A percentile compares a stretch with the other conserved stretches of the same genome.
Evolutionary conservation across 305 asterid species (phyloP).

Genomic region (Rubia tinctorum): DNA sequence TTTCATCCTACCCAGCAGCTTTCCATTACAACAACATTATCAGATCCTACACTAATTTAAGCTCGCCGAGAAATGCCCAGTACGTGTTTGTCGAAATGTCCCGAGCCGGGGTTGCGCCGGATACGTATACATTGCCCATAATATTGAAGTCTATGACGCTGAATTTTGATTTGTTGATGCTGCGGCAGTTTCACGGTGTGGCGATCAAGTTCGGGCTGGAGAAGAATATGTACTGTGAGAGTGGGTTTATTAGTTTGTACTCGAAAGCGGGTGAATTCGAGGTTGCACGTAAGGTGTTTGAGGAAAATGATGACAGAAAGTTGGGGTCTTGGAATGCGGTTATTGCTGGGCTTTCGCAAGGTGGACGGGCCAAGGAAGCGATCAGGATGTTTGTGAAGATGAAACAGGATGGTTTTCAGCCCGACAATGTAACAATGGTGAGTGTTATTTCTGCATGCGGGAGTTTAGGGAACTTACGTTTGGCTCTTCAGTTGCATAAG

Average conservation of each 20-base stretch:
- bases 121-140: conserved; percentile 65
- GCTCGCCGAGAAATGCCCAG: conserved; percentile 54
- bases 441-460: conserved; percentile 83
- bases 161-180: conserved; percentile 27
- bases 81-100: conserved; percentile 51
- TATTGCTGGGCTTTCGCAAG: conserved; percentile 73
- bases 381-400: conserved; percentile 48
- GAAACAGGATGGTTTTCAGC: conserved; percentile 51
- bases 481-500: conserved; percentile 76
- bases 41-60: conserved; percentile 52
- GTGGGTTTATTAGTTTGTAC: conserved; percentile 64
- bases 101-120: conserved; percentile 50
- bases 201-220: conserved; percentile 51
- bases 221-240: conserved; percentile 61
- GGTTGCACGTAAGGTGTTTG: conserved; percentile 60
- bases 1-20: conserved; percentile 38
- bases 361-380: conserved; percentile 63
- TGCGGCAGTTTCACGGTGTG: conserved; percentile 48
- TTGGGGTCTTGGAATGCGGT: conserved; percentile 92
- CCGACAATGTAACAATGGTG: conserved; percentile 81
- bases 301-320: conserved; percentile 47
- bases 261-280: conserved; percentile 42
- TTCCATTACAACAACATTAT: conserved; percentile 75
- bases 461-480: conserved; percentile 54
- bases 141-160: conserved; percentile 51